Percentiles rank a stretch among this genome's conserved stretches.
Conservation (phyloP, 768 basidiomycete species). For the Multifurca ochricompacta region DNA sequence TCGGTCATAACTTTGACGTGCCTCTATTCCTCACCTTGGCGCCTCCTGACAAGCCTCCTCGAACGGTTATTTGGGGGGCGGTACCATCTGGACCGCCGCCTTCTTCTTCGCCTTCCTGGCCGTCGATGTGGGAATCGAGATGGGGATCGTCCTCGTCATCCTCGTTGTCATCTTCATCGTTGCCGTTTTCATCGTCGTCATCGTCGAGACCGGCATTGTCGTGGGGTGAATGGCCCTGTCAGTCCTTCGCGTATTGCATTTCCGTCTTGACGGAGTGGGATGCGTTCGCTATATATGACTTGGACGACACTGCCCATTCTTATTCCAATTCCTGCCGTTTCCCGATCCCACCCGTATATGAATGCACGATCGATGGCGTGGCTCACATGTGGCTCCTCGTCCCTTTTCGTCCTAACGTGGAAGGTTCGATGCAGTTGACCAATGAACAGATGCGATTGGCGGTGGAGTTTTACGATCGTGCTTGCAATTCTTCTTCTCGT, state of each 20-base stretch:
- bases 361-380: neutral
- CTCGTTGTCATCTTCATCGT: too few species aligned
- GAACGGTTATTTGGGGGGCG: slow-evolving; percentile 2
- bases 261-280: slow-evolving; percentile 5
- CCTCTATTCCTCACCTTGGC: neutral
- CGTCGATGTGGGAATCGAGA: too few species aligned
- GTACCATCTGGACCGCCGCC: too few species aligned
- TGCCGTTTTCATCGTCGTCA: too few species aligned
- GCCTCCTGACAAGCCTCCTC: neutral
- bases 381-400: slow-evolving; percentile 11
- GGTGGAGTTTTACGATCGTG: neutral
- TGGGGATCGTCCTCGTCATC: too few species aligned
- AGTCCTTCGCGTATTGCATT: slow-evolving; percentile 4
- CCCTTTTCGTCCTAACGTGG: neutral
- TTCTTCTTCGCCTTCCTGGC: too few species aligned
- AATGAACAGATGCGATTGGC: slow-evolving; percentile 1
- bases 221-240: slow-evolving; percentile 11
- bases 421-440: neutral
- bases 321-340: too few species aligned
- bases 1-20: neutral
- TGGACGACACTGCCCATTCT: too few species aligned
- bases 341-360: slow-evolving; percentile 3
- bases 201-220: too few species aligned
- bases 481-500: too few species aligned
- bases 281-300: neutral